Conservation (phyloP, 2,329 filamentous ascomycete genomes). For the Fusarium sp. region DNA sequence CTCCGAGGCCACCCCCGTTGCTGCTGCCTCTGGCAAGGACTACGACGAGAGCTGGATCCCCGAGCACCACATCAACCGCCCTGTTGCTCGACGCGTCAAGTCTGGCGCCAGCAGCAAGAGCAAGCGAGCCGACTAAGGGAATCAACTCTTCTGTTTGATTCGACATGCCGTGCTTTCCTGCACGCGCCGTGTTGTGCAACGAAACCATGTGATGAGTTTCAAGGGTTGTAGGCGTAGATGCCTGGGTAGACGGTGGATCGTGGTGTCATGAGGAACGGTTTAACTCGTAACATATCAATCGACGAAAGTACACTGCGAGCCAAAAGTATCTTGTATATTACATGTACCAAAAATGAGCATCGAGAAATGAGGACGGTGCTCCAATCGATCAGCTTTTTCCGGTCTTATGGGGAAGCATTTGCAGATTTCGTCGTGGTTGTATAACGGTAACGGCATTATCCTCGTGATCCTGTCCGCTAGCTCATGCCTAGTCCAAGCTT, state of each 20-base stretch:
- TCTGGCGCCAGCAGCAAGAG: conserved; percentile 61
- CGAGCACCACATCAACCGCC: conserved; percentile 85
- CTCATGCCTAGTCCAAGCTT: neutral
- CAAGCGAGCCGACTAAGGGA: conserved; percentile 47
- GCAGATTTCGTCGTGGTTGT: neutral
- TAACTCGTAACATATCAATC: conserved; percentile 16
- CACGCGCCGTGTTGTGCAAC: conserved; percentile 11
- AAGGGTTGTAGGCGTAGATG: conserved; percentile 13
- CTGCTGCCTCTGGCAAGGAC: conserved; percentile 72
- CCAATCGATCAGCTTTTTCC: neutral
- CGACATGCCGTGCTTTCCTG: neutral
- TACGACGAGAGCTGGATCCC: conserved; percentile 97
- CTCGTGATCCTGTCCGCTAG: neutral
- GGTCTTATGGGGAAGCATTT: neutral
- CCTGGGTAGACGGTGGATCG: conserved; percentile 28
- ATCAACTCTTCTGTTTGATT: neutral
- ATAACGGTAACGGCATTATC: neutral
- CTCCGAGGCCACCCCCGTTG: conserved; percentile 74
- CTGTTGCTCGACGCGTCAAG: conserved; percentile 74
- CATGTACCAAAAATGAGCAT: conserved; percentile 36
- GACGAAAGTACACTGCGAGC: conserved; percentile 12
- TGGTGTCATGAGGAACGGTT: conserved; percentile 18
- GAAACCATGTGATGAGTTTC: conserved; percentile 17
- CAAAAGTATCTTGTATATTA: conserved; percentile 39
- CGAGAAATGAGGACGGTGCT: conserved; percentile 26